Conservation (phyloP, 2,329 filamentous ascomycete species). For the Blumeriella jaapii region DNA sequence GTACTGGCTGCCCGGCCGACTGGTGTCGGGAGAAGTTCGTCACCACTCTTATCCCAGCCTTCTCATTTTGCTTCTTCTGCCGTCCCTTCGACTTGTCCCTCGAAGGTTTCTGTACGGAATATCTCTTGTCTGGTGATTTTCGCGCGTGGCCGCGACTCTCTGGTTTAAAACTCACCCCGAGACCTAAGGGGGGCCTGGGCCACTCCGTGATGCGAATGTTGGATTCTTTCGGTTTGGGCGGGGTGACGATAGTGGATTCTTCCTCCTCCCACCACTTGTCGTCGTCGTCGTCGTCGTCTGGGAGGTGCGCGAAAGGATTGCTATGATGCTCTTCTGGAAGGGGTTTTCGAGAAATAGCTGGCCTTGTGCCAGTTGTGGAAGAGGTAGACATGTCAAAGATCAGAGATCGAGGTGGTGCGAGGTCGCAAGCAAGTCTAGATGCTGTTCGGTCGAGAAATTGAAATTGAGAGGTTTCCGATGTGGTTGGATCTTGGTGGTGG, state of each 20-base stretch:
- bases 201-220: slow-evolving; percentile 14
- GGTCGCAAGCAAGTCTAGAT: neutral
- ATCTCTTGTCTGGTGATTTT: slow-evolving; percentile 18
- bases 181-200: slow-evolving; percentile 13
- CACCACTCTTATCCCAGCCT: slow-evolving; percentile 55
- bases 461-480: neutral
- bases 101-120: slow-evolving; percentile 28
- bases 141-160: slow-evolving; percentile 11
- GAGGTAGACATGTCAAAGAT: slow-evolving; percentile 14
- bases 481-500: neutral
- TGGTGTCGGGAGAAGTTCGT: slow-evolving; percentile 49
- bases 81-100: slow-evolving; percentile 45
- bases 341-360: slow-evolving; percentile 6
- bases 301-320: slow-evolving; percentile 20
- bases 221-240: slow-evolving; percentile 1
- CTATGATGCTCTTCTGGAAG: slow-evolving; percentile 8
- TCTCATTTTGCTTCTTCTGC: slow-evolving; percentile 48
- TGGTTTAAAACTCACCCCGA: slow-evolving; percentile 9
- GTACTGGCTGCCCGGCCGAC: slow-evolving; percentile 35
- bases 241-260: slow-evolving; percentile 4
- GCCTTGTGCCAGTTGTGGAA: neutral
- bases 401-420: neutral
- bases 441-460: neutral
- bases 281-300: slow-evolving; percentile 18
- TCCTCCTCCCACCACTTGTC: slow-evolving; percentile 27